These are phyloP conservation scores for Penicillium goetzii DNA, from an alignment of 495 filamentous ascomycete species.

Conservation along the genomic window DNA sequence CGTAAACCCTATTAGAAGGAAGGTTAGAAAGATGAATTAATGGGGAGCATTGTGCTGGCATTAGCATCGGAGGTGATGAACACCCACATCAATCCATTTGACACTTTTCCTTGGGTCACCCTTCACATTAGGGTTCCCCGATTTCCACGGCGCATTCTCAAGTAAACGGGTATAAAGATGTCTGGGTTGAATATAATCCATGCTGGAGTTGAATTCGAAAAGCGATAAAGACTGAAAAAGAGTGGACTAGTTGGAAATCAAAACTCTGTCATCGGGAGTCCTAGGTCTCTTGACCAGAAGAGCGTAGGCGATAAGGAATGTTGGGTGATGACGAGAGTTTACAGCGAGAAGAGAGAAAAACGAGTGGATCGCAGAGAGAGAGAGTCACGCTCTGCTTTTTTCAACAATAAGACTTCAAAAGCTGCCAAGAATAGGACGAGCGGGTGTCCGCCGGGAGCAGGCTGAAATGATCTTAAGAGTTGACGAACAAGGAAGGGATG, in stretches of 20 bases:
- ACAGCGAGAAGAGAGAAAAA: conserved; percentile 4
- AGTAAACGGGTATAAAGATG: conserved; percentile 38
- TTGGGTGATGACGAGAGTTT: conserved; percentile 2
- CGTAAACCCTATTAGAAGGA: conserved; percentile 56
- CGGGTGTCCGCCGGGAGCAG: conserved; percentile 10
- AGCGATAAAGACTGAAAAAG: conserved; percentile 4
- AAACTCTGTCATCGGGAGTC: conserved; percentile 16
- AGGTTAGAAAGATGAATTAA: neutral
- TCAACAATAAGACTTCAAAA: conserved; percentile 7
- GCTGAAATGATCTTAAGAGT: conserved; percentile 13
- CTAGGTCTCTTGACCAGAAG: conserved; percentile 21
- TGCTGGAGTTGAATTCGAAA: conserved; percentile 8
- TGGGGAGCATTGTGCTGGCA: neutral
- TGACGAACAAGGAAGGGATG: conserved; percentile 17
- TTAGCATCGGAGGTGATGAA: conserved; percentile 7
- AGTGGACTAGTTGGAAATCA: conserved; percentile 14
- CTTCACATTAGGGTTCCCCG: conserved; percentile 36
- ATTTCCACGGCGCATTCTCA: conserved; percentile 40
- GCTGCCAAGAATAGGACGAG: conserved; percentile 17
- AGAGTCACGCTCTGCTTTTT: neutral
- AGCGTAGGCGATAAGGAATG: conserved; percentile 16
- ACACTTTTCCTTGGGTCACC: conserved; percentile 58
- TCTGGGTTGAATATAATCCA: conserved; percentile 33
- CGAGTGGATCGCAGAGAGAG: conserved; percentile 12
- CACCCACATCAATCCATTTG: conserved; percentile 73